phyloP scores from a whole-genome alignment of 805 yeast genomes.

The Teunomyces panamensis region DNA sequence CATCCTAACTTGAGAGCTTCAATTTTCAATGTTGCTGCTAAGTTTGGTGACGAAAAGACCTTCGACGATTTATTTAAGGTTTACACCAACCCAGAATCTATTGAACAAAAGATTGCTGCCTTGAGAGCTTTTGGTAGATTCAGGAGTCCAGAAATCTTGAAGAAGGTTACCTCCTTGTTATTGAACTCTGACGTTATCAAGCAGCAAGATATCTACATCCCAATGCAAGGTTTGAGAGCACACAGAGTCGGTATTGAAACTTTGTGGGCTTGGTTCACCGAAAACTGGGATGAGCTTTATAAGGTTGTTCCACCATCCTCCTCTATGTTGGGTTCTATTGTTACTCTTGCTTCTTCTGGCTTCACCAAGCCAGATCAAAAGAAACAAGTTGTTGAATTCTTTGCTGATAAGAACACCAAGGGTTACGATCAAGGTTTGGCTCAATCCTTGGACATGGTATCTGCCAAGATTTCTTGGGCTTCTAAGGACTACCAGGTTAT shows the following conservation, averaged over 20 bases:
- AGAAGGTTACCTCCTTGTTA: constrained; percentile 54
- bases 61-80: constrained; percentile 61
- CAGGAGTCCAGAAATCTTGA: constrained; percentile 47
- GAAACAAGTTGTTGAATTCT: constrained; percentile 50
- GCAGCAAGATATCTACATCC: constrained; percentile 71
- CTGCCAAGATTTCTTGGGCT: constrained; percentile 57
- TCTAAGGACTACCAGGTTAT: constrained; percentile 50
- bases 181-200: constrained; percentile 58
- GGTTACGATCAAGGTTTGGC: constrained; percentile 66
- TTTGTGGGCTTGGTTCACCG: constrained; percentile 69
- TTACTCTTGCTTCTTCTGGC: constrained; percentile 57
- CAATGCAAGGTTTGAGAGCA: constrained; percentile 69
- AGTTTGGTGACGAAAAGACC: constrained; percentile 56
- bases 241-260: constrained; percentile 64
- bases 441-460: constrained; percentile 59
- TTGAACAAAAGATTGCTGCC: constrained; percentile 69
- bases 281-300: constrained; percentile 68
- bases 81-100: constrained; percentile 56
- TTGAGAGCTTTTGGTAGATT: constrained; percentile 68
- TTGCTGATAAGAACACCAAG: constrained; percentile 52
- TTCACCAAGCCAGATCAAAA: constrained; percentile 56
- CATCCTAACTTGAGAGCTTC: constrained; percentile 71
- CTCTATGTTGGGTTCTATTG: constrained; percentile 75
- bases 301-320: constrained; percentile 76
- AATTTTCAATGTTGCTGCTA: constrained; percentile 66